Conservation (phyloP, 2,329 filamentous ascomycete species). For the Colletotrichum aenigma region DNA sequence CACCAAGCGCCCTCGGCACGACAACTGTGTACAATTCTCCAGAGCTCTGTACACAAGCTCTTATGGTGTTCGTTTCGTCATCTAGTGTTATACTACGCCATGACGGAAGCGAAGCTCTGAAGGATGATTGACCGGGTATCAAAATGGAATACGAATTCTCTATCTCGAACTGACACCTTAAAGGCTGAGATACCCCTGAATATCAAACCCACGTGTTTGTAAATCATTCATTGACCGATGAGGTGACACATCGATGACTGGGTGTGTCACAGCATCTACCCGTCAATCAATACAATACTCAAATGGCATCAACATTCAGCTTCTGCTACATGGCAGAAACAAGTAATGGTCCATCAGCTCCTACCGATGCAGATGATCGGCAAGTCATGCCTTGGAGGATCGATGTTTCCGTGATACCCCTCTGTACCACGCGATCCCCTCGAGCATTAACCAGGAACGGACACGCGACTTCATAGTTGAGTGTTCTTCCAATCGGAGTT, state of each 20-base stretch:
- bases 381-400: not conserved
- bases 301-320: not conserved
- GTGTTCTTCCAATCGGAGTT: not conserved
- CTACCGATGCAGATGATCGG: not conserved
- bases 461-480: not conserved
- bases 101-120: not conserved
- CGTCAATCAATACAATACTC: not conserved
- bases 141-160: not conserved
- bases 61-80: not conserved
- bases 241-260: not conserved
- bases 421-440: not conserved
- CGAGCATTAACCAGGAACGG: not conserved
- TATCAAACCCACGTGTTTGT: not conserved
- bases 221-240: not conserved
- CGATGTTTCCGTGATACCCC: not conserved
- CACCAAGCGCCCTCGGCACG: not conserved
- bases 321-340: not conserved
- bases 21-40: not conserved
- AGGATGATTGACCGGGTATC: not conserved
- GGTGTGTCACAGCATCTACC: not conserved
- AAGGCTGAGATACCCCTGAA: not conserved
- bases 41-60: not conserved
- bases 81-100: not conserved
- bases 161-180: not conserved
- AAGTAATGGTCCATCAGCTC: not conserved